phyloP scores from a whole-genome alignment of 495 filamentous ascomycete species.

The Penicillium roqueforti region DNA sequence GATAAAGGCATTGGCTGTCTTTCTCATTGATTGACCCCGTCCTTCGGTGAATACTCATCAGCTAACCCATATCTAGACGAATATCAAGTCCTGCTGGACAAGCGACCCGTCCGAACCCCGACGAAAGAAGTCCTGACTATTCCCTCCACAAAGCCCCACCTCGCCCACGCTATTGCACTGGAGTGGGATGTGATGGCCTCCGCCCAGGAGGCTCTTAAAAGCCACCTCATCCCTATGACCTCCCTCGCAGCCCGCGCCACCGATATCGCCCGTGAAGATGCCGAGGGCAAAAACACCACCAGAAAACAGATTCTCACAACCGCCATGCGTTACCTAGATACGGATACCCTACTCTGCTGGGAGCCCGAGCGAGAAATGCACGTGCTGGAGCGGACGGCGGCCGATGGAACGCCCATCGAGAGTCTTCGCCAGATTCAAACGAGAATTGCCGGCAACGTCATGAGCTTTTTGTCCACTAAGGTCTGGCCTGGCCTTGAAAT shows the following conservation, averaged over 20 bases:
- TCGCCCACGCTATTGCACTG: slow-evolving; percentile 80
- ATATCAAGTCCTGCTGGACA: slow-evolving; percentile 74
- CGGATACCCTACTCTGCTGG: slow-evolving; percentile 93
- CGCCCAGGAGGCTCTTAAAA: slow-evolving; percentile 68
- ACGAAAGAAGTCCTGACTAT: slow-evolving; percentile 66
- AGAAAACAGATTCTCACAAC: slow-evolving; percentile 59
- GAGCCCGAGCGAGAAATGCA: slow-evolving; percentile 55
- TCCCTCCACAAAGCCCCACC: slow-evolving; percentile 68
- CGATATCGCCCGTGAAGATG: slow-evolving; percentile 69
- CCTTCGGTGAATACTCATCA: neutral
- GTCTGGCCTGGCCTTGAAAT: slow-evolving; percentile 88
- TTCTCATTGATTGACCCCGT: neutral
- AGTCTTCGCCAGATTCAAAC: slow-evolving; percentile 71
- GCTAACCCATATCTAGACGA: slow-evolving; percentile 44
- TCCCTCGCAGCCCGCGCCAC: slow-evolving; percentile 74
- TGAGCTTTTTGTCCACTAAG: slow-evolving; percentile 60
- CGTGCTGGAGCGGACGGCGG: slow-evolving; percentile 23
- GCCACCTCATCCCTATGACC: slow-evolving; percentile 87
- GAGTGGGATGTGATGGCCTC: slow-evolving; percentile 88
- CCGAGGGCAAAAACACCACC: slow-evolving; percentile 35
- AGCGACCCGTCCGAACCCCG: slow-evolving; percentile 72
- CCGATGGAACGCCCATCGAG: slow-evolving; percentile 33
- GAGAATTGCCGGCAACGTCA: slow-evolving; percentile 59
- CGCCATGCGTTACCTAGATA: slow-evolving; percentile 81
- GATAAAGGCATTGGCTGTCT: slow-evolving; percentile 20